These are phyloP conservation scores for Neurospora tetrasperma DNA, from an alignment of 495 filamentous ascomycete genomes.

Conservation along the genomic window DNA sequence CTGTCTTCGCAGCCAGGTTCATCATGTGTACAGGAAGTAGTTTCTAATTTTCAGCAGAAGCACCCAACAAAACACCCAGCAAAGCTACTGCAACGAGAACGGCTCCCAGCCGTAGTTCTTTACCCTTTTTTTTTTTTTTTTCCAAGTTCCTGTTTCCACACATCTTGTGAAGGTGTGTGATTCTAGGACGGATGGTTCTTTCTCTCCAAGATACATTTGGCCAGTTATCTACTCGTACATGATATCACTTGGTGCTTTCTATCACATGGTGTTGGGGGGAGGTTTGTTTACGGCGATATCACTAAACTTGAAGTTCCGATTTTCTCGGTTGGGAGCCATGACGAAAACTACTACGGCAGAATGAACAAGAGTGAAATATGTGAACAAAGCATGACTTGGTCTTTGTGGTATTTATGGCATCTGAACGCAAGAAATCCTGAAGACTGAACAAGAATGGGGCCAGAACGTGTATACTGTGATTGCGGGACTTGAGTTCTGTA, in stretches of 20 bases:
- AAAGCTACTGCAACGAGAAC: neutral
- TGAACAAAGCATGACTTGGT: too few species aligned
- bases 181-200: neutral
- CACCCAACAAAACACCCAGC: neutral
- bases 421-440: too few species aligned
- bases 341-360: neutral
- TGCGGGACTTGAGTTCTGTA: slow-evolving; percentile 15
- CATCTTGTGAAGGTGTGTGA: neutral
- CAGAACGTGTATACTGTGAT: slow-evolving; percentile 3
- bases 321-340: neutral
- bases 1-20: neutral
- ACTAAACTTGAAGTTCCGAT: neutral
- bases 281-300: neutral
- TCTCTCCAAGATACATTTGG: neutral
- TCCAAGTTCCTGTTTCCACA: neutral
- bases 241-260: neutral
- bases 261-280: neutral
- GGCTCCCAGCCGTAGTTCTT: neutral
- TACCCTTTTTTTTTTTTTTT: neutral
- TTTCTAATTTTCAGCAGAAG: neutral
- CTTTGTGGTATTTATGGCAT: too few species aligned
- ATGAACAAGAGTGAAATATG: neutral
- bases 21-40: neutral
- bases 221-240: neutral
- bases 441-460: neutral